Evolutionary conservation across 2,329 filamentous ascomycete species (phyloP).

Genomic region (Penicillium aurantiogriseum): DNA sequence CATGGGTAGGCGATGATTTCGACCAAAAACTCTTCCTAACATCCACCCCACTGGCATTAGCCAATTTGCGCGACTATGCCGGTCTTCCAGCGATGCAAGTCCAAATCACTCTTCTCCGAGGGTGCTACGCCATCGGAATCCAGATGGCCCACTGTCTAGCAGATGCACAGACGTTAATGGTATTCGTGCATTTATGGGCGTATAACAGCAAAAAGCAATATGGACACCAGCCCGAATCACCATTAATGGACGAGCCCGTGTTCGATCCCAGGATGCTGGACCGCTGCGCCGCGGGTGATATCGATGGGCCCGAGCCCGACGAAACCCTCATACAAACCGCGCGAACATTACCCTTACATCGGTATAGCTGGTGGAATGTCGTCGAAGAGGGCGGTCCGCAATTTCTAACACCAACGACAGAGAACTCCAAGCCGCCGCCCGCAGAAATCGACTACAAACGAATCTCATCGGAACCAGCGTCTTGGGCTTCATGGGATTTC

Average conservation of each 20-base stretch:
- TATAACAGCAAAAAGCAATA: constrained; percentile 34
- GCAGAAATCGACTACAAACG: neutral
- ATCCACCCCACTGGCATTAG: neutral
- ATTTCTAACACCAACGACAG: neutral
- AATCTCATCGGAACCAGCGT: constrained; percentile 1
- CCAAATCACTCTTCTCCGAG: constrained; percentile 45
- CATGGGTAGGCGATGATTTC: constrained; percentile 3
- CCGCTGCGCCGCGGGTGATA: neutral
- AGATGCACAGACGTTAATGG: constrained; percentile 46
- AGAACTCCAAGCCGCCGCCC: constrained; percentile 2
- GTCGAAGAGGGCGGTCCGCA: neutral
- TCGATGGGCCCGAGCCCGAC: neutral
- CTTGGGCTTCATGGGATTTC: constrained; percentile 5
- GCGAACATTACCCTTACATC: constrained; percentile 1
- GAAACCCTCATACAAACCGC: neutral
- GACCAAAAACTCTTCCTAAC: neutral
- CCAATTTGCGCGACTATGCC: constrained; percentile 1
- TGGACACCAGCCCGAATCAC: constrained; percentile 17
- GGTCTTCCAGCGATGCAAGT: constrained; percentile 19
- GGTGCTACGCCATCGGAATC: constrained; percentile 45
- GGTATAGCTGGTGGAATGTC: constrained; percentile 7
- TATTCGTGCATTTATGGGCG: constrained; percentile 48
- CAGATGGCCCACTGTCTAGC: constrained; percentile 47
- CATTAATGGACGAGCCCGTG: neutral
- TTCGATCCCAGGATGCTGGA: constrained; percentile 3